Base-by-base conservation (phyloP, 108 stramenopile genomes). In the Conticribra weissflogii region DNA sequence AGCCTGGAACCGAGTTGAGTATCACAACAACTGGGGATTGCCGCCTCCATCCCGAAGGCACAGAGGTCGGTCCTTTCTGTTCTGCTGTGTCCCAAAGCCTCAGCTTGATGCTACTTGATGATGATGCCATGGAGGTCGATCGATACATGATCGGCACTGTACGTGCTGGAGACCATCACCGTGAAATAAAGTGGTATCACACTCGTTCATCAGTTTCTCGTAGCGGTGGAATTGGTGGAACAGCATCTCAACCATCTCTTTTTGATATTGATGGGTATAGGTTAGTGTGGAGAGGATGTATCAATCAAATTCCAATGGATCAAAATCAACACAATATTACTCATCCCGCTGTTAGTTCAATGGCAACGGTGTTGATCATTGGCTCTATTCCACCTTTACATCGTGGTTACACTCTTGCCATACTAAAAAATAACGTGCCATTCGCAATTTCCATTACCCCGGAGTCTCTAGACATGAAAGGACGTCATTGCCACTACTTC, bases 101-200 rank as follows among this genome's bases (percentile, higher is more conserved):
- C 49, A 70, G 68, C 46, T 45, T 69, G 44, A 23, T 78, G 27
- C 41, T 78, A 14, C 50, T 78, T 3, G 76, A 76, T 58, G 68
- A 78, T 47, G 76, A 78, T 18, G 63, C 63, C 33, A 78, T 78
- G 76, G 76, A 78, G 65, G 76, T 78, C 9, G 76, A 78, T 70
- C 54, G 76, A 51, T 78, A 78, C 49, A 78, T 78, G 76, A 36
- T 78, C 1, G 68, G 76, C 22, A 78, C 76, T 31, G 63, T 70
- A 18, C 60, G 53, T 25, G 63, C 19, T 31, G 44, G 36, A 8
- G 52, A 32, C 24, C 53, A 51, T 8, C 47, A 70, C 15, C 76
- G 76, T 28, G 68, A 70, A 60, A 63, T 78, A 28, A 64, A 69
- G 28, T 78, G 76, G 76, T 78, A 62, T 51, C 76, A 78, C 25